These are phyloP conservation scores for Mortierella sp. DNA, from an alignment of 371 early-diverging fungal genomes.

Conservation along the genomic window DNA sequence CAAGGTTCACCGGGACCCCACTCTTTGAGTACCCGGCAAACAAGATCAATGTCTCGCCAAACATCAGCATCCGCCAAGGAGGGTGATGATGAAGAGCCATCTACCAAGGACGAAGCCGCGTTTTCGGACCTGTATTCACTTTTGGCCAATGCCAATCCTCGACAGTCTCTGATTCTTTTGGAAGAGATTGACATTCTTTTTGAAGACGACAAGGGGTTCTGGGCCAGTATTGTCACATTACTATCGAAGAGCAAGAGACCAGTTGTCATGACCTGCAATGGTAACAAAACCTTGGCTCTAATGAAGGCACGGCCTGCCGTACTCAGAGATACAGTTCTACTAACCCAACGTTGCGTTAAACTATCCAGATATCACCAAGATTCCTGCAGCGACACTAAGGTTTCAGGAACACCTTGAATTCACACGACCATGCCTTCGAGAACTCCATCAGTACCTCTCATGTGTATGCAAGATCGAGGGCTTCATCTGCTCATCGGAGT, in stretches of 20 bases:
- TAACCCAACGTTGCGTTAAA: too few species aligned
- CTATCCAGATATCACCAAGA: conserved; percentile 30
- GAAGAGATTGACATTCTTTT: conserved; percentile 88
- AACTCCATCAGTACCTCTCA: conserved; percentile 31
- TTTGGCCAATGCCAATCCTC: conserved; percentile 48
- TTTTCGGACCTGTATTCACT: conserved; percentile 46
- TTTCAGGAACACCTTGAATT: conserved; percentile 51
- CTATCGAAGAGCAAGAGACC: conserved; percentile 82
- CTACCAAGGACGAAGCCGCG: conserved; percentile 25
- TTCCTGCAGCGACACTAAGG: conserved; percentile 24
- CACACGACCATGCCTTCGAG: conserved; percentile 23
- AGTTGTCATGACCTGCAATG: conserved; percentile 85
- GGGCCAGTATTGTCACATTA: conserved; percentile 74
- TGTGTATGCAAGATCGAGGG: conserved; percentile 43
- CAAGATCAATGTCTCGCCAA: conserved; percentile 7
- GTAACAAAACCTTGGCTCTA: conserved; percentile 50
- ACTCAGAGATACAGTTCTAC: too few species aligned
- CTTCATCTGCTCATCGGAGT: conserved; percentile 36
- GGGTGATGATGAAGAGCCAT: neutral
- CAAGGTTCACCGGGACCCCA: neutral
- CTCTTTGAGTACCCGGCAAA: conserved; percentile 4
- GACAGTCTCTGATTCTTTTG: conserved; percentile 77
- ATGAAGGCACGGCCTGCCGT: too few species aligned
- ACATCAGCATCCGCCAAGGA: conserved; percentile 5
- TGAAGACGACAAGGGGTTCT: conserved; percentile 86